A percentile compares a stretch with the other conserved stretches of the same genome.
Conservation (phyloP, 257 asterid genomes). For the Nicotiana paniculata region DNA sequence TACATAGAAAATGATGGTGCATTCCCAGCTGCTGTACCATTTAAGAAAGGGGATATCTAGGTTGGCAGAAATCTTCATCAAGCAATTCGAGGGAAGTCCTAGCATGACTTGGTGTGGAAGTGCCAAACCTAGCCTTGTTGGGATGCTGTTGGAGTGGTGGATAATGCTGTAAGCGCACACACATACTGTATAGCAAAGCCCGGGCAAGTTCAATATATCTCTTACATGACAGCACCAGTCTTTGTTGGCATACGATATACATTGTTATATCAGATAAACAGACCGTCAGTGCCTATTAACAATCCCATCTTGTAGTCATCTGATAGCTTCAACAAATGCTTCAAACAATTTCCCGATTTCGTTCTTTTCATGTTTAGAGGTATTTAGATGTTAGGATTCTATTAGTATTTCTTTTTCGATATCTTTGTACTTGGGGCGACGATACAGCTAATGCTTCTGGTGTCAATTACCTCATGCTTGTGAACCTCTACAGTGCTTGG, state of each 20-base stretch:
- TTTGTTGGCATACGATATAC: background rate
- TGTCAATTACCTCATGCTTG: background rate
- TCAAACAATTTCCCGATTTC: background rate
- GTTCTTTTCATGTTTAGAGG: background rate
- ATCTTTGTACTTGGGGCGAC: background rate
- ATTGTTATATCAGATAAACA: background rate
- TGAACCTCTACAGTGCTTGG: background rate
- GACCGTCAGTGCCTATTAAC: background rate
- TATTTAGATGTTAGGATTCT: too few species aligned
- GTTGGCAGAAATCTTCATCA: background rate
- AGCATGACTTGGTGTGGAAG: background rate
- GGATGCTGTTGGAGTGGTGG: background rate
- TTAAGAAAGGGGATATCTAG: background rate
- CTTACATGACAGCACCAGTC: too few species aligned
- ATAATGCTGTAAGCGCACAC: background rate
- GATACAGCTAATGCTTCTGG: background rate
- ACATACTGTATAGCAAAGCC: background rate
- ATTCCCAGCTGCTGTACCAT: background rate
- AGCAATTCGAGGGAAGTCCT: background rate
- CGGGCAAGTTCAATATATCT: background rate
- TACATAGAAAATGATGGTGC: background rate
- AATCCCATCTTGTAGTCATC: background rate
- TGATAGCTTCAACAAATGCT: background rate
- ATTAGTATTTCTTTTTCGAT: too few species aligned
- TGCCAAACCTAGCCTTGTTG: background rate